Base-by-base conservation (phyloP, 2,329 filamentous ascomycete genomes). In the Colletotrichum limetticola region DNA sequence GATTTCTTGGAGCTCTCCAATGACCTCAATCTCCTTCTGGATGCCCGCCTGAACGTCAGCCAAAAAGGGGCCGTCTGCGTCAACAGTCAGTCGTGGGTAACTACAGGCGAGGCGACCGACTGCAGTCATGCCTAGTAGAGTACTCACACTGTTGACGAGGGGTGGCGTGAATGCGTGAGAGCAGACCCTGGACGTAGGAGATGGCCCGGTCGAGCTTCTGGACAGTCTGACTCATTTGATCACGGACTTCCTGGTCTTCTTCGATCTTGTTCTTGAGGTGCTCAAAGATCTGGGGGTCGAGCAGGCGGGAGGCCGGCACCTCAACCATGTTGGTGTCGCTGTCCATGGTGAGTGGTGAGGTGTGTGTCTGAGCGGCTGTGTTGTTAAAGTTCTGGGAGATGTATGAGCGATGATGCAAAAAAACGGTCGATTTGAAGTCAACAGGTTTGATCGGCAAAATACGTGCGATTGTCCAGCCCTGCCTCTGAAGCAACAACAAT, bases 151-250 rank as follows among this genome's bases (percentile, higher is more conserved):
- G 85, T 26, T 86, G 81, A 73, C 91, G 89, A 14, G 94, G 92
- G 5, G 95, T 98, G 2, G 95, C 97, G 84, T 99, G 97, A 62
- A 97, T 94, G 80, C 94, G 89, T 49, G 96, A 97, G 63, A 98
- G 90, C 66, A 95, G 89, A 57, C 95, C 95, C 79, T 96, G 94
- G 26, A 93, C 92, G 74, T 91, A 91, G 78, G 94, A 91, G 75
- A 94, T 93, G 89, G 95, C 92, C 79, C 95, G 93, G 79, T 97
- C 94, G 49, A 98, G 90, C 55, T 88, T 90, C 80, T 97, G 93
- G 57, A 97, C 89, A 77, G 97, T 93, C 70, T 95, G 91, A 76
- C 92, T 91, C 70, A 99, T 89, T 78, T 94, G 91, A 86, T 98
- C 96, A 79, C 94, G 91, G 67, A 97, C 91, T 67, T 89, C 87